Conservation (phyloP, 805 yeast species). For the Monosporozyma aerobia region DNA sequence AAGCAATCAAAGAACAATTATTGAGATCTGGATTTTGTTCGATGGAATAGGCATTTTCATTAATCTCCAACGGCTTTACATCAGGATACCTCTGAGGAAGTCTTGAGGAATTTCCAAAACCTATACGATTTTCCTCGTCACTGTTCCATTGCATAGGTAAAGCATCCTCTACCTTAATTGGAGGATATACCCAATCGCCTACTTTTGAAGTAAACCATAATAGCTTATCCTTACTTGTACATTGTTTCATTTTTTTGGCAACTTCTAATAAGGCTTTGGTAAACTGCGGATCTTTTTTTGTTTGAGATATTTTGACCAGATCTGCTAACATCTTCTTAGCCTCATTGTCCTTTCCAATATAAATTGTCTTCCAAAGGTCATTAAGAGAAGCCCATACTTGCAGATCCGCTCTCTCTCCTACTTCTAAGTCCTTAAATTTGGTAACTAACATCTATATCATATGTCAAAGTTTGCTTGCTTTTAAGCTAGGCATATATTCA, state of each 20-base stretch:
- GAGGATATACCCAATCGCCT: constrained; percentile 18
- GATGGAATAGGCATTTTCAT: constrained; percentile 8
- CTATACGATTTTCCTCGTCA: neutral
- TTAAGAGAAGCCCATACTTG: constrained; percentile 7
- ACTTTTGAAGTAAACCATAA: constrained; percentile 22
- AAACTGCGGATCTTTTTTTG: constrained; percentile 10
- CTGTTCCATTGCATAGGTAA: constrained; percentile 17
- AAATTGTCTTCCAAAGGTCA: constrained; percentile 4
- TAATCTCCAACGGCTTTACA: constrained; percentile 1
- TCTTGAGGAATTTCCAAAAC: constrained; percentile 1
- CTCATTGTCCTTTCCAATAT: neutral
- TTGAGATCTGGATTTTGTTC: constrained; percentile 26
- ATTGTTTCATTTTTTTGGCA: constrained; percentile 6
- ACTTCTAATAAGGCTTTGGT: constrained; percentile 10
- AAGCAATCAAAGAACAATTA: constrained; percentile 71
- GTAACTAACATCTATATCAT: neutral
- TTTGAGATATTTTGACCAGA: constrained; percentile 2
- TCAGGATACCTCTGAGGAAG: constrained; percentile 7
- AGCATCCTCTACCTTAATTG: constrained; percentile 14
- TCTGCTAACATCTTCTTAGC: neutral
- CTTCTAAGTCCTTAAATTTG: neutral
- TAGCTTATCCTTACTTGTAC: constrained; percentile 8
- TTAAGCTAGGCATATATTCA: too few relatives aligned
- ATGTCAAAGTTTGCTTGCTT: neutral
- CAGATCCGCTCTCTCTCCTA: neutral